Percentiles rank a stretch among this genome's conserved stretches.
Conservation (phyloP, 2,329 filamentous ascomycete species). For the Aspergillus bombycis region DNA sequence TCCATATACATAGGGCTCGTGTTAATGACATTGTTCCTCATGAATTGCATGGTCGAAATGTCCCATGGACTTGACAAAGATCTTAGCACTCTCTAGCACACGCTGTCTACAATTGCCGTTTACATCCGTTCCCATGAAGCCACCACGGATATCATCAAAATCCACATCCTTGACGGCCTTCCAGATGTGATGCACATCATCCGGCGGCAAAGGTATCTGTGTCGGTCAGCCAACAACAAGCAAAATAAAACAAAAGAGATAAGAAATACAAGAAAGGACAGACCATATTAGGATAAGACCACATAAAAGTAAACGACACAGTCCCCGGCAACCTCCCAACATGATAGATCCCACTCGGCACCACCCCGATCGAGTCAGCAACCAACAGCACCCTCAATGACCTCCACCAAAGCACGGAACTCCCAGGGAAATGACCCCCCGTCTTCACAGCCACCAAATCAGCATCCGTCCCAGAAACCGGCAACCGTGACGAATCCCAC, state of each 20-base stretch:
- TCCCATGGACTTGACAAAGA: conserved; percentile 59
- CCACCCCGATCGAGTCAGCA: conserved; percentile 76
- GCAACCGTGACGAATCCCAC: conserved; percentile 39
- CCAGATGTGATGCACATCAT: conserved; percentile 71
- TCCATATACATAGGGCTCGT: background rate
- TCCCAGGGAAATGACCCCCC: conserved; percentile 80
- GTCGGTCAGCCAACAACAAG: conserved; percentile 1
- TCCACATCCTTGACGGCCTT: conserved; percentile 61
- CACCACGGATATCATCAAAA: conserved; percentile 69
- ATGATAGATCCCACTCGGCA: conserved; percentile 51
- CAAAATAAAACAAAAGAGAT: conserved; percentile 21
- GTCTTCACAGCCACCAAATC: conserved; percentile 68
- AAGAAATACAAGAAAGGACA: conserved; percentile 21
- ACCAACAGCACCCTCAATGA: conserved; percentile 67
- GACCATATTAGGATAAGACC: conserved; percentile 69
- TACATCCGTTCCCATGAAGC: conserved; percentile 67
- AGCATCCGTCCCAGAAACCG: conserved; percentile 15
- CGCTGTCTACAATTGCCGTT: conserved; percentile 62
- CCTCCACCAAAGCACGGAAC: conserved; percentile 66
- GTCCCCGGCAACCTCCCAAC: conserved; percentile 46
- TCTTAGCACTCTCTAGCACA: conserved; percentile 76
- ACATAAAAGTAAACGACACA: conserved; percentile 69
- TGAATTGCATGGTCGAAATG: conserved; percentile 38
- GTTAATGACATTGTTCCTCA: conserved; percentile 22
- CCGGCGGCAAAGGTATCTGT: conserved; percentile 70